Evolutionary conservation across 116 monocot species (phyloP).

Genomic region (Papilionanthe hybrid): DNA sequence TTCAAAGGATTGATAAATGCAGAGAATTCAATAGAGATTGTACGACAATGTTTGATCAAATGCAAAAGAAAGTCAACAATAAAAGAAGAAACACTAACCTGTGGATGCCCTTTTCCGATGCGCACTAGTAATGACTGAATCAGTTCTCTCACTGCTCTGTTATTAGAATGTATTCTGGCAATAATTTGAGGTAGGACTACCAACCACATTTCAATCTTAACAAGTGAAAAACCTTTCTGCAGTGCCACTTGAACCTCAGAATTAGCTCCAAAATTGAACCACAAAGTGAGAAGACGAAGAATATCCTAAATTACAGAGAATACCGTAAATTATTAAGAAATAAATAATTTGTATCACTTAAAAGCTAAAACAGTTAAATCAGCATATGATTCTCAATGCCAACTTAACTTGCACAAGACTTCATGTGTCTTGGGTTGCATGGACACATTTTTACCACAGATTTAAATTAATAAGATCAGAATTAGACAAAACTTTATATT

Average conservation of each 20-base stretch:
- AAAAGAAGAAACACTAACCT: conserved; percentile 41
- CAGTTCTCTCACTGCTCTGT: conserved; percentile 84
- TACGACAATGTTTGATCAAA: neutral
- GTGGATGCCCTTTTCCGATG: conserved; percentile 91
- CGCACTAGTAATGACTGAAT: conserved; percentile 89
- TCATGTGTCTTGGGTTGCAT: neutral
- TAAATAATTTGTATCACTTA: neutral
- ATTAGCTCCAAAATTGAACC: conserved; percentile 97
- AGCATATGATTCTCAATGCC: neutral
- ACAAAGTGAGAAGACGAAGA: conserved; percentile 92
- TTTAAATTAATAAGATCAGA: conserved; percentile 1
- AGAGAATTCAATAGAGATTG: neutral
- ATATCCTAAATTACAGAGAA: conserved; percentile 57
- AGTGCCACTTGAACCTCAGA: conserved; percentile 90
- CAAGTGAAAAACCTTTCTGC: conserved; percentile 86
- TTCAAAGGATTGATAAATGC: neutral
- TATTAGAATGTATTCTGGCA: conserved; percentile 98
- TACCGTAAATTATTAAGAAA: conserved; percentile 46
- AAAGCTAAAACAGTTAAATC: neutral
- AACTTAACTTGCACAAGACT: neutral
- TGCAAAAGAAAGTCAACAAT: conserved; percentile 7
- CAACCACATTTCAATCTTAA: conserved; percentile 98
- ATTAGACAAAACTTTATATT: neutral
- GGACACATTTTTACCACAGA: neutral
- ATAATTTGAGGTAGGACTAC: conserved; percentile 98